Base-by-base conservation (phyloP, 2,329 filamentous ascomycete species). In the Venturia aucupariae region DNA sequence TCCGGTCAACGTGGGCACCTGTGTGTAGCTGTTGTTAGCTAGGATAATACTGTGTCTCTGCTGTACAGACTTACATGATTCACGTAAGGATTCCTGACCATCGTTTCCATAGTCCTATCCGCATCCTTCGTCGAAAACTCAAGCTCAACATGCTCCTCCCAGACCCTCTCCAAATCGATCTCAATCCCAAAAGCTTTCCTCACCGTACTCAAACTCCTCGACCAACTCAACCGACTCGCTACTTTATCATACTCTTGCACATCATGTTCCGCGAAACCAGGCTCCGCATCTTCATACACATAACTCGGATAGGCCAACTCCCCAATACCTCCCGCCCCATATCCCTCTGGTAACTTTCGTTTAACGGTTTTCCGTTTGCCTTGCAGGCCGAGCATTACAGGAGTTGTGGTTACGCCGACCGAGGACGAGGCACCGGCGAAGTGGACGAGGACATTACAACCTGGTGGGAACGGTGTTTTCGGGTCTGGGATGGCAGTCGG, bases 231-330 rank as follows among this genome's bases (percentile, higher is more conserved):
- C n/a, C 82, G 81, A 1, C 87, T 83, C 0, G 82, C 82, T 3
- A 89, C 77, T 11, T 81, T 78, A 67, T 90, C 82, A 69, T 85
- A 91, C 68, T 88, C 84, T 2, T 89, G 85, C 39, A 89, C 72
- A 64, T 90, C 84, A 24, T 82, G 80, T 73, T 92, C 88, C 0
- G 89, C 89, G 67, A 92, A 92, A 0, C 89, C 89, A 0, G 84
- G 76, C 61, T 84, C 76, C 0, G 75, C 83, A 66, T 80, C 77
- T 13, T 80, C 78, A 68, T 88, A 88, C 0, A 79, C 79, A 70
- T 81, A 86, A 4, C 79, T 75, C 51, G 75, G 75, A 65, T 79
- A 77, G 60, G 65, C 62, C 30, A 66, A 41, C 19, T 64, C 30
- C 27, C 24, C 32, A 30, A 79, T 72, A 3, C 82, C 71, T 41